Base-by-base conservation (phyloP, 1,284 basidiomycete genomes). In the Cutaneotrichosporon spelunceum region DNA sequence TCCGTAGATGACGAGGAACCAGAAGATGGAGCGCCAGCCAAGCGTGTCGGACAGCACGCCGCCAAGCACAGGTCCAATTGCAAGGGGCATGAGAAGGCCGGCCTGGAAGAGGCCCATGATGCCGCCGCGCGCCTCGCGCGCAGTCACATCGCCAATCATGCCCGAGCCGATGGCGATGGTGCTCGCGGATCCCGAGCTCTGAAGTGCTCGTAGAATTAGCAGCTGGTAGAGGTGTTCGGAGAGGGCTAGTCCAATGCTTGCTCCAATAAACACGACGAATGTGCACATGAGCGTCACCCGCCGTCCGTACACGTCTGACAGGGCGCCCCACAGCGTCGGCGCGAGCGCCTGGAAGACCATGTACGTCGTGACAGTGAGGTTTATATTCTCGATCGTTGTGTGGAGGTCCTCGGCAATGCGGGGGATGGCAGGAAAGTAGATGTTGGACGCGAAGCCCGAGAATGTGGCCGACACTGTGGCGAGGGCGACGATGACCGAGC, bases 291-390 rank as follows among this genome's bases (percentile, higher is more conserved):
- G 36, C 36, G 36, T 39, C 36, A 39, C 36, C 14, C 36, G 36
- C 1, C 36, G 36, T 33, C 75, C 74, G 53, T 67, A 71, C 14
- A 57, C 61, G 57, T 75, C 74, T 0, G 71, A 67, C 1, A 69
- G 63, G 16, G 71, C 66, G 7, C 69, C 75, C 68, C 68, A 74
- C 45, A 75, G 62, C 9, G 72, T 62, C 0, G 74, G 75, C 9
- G 72, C 72, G 23, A 77, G 48, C 3, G 70, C 75, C 61, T 77
- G 74, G 48, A 72, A 71, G 11, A 39, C 16, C 36, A 39, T 39
- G 36, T 39, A 39, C 36, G 36, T 16, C 36, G 36, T 39, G 36
- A 39, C 36, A 1, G 36, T 39, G 36, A 39, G 36, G 36, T 39
- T 39, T 10, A 39, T 39, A 14, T 39, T 39, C 13, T 39, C 36